These are phyloP conservation scores for Saccharomyces paradoxus DNA, from an alignment of 805 yeast species.

Conservation along the genomic window DNA sequence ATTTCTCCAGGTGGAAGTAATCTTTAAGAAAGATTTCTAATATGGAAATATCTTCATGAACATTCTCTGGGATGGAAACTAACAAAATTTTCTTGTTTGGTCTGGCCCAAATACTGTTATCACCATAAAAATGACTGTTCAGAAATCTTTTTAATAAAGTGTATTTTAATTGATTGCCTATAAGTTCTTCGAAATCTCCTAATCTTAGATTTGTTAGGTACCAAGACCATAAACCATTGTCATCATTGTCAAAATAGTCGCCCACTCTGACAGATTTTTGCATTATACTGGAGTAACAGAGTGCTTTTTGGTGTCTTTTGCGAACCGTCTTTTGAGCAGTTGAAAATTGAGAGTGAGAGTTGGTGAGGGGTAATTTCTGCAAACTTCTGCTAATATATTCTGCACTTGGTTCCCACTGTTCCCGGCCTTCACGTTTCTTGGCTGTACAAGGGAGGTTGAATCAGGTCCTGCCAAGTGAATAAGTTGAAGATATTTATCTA, in stretches of 20 bases:
- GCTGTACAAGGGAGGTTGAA: not conserved
- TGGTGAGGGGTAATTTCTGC: not conserved
- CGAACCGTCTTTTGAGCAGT: not conserved
- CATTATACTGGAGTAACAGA: slow-evolving; percentile 8
- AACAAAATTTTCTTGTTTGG: slow-evolving; percentile 19
- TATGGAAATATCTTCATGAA: slow-evolving; percentile 24
- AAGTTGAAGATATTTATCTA: not conserved
- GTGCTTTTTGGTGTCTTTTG: not conserved
- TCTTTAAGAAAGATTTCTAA: slow-evolving; percentile 27
- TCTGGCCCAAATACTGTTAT: slow-evolving; percentile 4
- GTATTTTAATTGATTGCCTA: slow-evolving; percentile 21
- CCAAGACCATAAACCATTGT: slow-evolving; percentile 34
- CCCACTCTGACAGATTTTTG: slow-evolving; percentile 24
- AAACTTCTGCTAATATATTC: not conserved
- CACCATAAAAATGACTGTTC: slow-evolving; percentile 16
- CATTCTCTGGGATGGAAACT: slow-evolving; percentile 28
- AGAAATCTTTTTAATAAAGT: slow-evolving; percentile 26
- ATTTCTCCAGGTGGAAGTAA: slow-evolving; percentile 25
- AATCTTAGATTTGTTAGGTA: slow-evolving; percentile 29
- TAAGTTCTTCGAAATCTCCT: slow-evolving; percentile 32
- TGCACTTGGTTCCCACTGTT: not conserved
- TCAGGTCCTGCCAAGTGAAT: not conserved
- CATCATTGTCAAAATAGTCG: slow-evolving; percentile 27
- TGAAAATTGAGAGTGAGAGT: not conserved
- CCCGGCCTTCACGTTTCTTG: not conserved